A percentile compares a stretch with the other conserved stretches of the same genome.
Conservation (phyloP, 306 rosid genomes). For the Quercus suber region DNA sequence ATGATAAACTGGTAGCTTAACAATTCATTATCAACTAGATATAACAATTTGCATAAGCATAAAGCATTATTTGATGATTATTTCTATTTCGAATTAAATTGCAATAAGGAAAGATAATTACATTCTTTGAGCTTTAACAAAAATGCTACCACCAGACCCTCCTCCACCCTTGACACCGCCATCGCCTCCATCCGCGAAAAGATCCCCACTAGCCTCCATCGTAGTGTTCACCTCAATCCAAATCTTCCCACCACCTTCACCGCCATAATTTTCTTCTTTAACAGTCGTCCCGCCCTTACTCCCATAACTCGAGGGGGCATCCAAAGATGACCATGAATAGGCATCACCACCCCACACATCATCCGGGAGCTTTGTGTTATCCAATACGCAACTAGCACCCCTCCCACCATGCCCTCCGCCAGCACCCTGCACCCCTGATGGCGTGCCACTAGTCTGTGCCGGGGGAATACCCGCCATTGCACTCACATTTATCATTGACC, state of each 20-base stretch:
- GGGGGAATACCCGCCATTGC: constrained; percentile 85
- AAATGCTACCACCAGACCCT: constrained; percentile 97
- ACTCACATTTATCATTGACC: constrained; percentile 51
- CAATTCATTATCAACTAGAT: not conserved
- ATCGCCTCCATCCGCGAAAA: constrained; percentile 81
- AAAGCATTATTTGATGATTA: not conserved
- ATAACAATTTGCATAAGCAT: constrained; percentile 9
- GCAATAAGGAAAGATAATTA: constrained; percentile 32
- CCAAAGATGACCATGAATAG: constrained; percentile 71
- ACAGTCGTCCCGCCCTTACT: constrained; percentile 87
- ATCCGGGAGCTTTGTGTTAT: constrained; percentile 83
- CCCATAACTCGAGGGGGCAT: constrained; percentile 75
- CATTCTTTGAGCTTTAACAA: constrained; percentile 65
- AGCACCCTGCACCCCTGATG: constrained; percentile 78
- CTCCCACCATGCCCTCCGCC: constrained; percentile 98
- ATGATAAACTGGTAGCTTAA: not conserved
- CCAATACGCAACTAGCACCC: constrained; percentile 85
- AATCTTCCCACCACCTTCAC: constrained; percentile 93
- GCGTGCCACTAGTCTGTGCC: constrained; percentile 80
- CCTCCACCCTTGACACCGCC: constrained; percentile 94
- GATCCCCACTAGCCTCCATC: constrained; percentile 50
- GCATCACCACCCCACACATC: constrained; percentile 99
- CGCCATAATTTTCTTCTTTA: constrained; percentile 76
- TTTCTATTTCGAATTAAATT: not conserved
- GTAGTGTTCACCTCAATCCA: constrained; percentile 39